Percentiles rank a stretch among this genome's conserved stretches.
These are phyloP conservation scores for Hypoxylon cercidicola DNA, from an alignment of 495 filamentous ascomycete species.

Conservation along the genomic window DNA sequence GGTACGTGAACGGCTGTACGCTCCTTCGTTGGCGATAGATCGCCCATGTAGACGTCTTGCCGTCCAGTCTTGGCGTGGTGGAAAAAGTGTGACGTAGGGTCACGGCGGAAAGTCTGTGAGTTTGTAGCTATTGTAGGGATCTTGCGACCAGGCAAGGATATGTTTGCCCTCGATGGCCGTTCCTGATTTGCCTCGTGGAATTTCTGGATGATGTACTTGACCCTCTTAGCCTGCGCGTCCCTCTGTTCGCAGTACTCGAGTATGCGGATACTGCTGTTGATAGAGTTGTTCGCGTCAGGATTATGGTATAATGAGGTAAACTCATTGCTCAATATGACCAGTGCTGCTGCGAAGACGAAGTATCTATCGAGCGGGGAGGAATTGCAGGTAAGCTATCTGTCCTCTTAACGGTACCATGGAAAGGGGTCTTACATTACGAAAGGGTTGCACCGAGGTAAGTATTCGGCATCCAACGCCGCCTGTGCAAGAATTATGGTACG, in stretches of 20 bases:
- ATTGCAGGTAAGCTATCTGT: constrained; percentile 20
- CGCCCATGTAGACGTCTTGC: constrained; percentile 31
- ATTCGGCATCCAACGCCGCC: constrained; percentile 64
- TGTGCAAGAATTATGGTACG: constrained; percentile 71
- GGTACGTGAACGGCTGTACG: constrained; percentile 30
- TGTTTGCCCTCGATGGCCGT: constrained; percentile 18
- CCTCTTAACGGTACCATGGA: background rate
- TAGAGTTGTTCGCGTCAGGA: constrained; percentile 62
- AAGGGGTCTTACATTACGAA: constrained; percentile 66
- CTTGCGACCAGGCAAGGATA: constrained; percentile 41
- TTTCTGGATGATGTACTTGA: constrained; percentile 70
- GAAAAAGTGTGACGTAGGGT: constrained; percentile 51
- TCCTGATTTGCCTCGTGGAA: constrained; percentile 60
- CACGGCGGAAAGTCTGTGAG: constrained; percentile 38
- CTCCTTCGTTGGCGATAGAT: constrained; percentile 30
- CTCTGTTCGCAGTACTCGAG: constrained; percentile 68
- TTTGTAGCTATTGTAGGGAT: constrained; percentile 34
- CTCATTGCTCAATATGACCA: constrained; percentile 75
- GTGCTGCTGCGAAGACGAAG: constrained; percentile 76
- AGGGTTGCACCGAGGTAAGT: constrained; percentile 74
- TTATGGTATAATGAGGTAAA: constrained; percentile 72
- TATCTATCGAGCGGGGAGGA: constrained; percentile 53
- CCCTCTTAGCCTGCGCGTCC: constrained; percentile 72
- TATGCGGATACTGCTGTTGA: constrained; percentile 68
- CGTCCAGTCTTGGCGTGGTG: constrained; percentile 39